Evolutionary conservation across 352 stramenopile genomes (phyloP), one percentile per base, ranked within the genome.

Genomic region (Thraustochytrium sp.): DNA sequence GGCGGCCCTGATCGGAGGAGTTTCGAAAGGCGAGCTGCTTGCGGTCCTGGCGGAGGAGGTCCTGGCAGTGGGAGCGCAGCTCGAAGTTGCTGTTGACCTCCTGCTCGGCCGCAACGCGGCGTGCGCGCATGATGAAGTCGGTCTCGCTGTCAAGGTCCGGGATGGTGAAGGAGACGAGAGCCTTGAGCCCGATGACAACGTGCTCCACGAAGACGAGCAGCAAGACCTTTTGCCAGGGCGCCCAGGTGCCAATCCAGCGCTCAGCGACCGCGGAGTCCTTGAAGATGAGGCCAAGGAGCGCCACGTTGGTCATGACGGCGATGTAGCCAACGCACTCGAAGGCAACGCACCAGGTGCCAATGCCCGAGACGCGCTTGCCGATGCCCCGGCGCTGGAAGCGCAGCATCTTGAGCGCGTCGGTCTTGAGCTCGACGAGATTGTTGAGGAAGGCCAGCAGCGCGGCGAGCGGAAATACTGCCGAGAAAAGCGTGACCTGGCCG

Each of bases 251-350:
- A 42, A 80, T 21, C 44, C 18, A 76, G 9, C 76, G 21, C 5
- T 44, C 38, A 4, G 21, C 68, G 23, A 51, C 26, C 44, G 18
- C n/a, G 53, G 31, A 55, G 13, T 37, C 21, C 21, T 23, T 44
- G 53, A 80, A 80, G 42, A 80, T 77, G 23, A 80, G 44, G 42
- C 68, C 75, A 37, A 84, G 8, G 29, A 84, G 55, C 8, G 75
- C 75, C 8, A 75, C 75, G 49, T 84, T 84, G 37, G 61, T 73
- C 75, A 84, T 56, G 21, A 84, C 61, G 16, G n/a, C 75, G 38
- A 84, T 31, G 36, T 84, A 84, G 40, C 55, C 55, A 9, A 83
- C 34, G 21, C 9, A 26, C n/a, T 84, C 55, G 16, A 84, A 84
- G 29, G 61, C 49, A 34, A 48, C 59, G 23, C 85, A 9, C 75